Evolutionary conservation across 202 grass and related monocot genomes (phyloP).

Genomic region (Dendrocalamus latiflorus): DNA sequence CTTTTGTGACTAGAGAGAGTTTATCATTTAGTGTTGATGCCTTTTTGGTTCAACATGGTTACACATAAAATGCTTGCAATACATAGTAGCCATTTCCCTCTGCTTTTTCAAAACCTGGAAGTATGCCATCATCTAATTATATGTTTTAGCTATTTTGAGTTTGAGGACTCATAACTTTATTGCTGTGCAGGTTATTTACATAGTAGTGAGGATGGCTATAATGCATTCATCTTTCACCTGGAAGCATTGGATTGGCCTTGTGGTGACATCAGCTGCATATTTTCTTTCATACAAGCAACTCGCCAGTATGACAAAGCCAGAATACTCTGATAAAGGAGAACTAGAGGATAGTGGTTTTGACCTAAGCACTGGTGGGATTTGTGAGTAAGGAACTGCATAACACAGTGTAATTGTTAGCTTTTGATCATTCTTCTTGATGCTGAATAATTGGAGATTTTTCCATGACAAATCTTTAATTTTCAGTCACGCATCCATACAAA

Average conservation of each 20-base stretch:
- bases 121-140: not conserved
- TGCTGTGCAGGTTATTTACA: slow-evolving; percentile 56
- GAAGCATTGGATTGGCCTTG: no score
- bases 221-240: slow-evolving; percentile 90
- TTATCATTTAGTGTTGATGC: not conserved
- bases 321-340: no score
- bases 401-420: not conserved
- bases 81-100: not conserved
- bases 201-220: slow-evolving; percentile 73
- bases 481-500: not conserved
- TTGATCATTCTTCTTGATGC: not conserved
- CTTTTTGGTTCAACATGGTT: not conserved
- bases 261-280: no score
- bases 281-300: no score
- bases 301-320: no score
- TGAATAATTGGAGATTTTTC: not conserved
- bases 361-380: no score
- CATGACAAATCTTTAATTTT: not conserved
- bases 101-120: not conserved
- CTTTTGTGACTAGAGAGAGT: no score
- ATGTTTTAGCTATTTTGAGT: not conserved
- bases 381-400: slow-evolving; percentile 50
- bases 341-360: no score
- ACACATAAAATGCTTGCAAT: not conserved
- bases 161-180: not conserved